Percentiles rank a stretch among this genome's conserved stretches.
Conservation (phyloP, 768 basidiomycete genomes). For the Suillus fuscotomentosus region DNA sequence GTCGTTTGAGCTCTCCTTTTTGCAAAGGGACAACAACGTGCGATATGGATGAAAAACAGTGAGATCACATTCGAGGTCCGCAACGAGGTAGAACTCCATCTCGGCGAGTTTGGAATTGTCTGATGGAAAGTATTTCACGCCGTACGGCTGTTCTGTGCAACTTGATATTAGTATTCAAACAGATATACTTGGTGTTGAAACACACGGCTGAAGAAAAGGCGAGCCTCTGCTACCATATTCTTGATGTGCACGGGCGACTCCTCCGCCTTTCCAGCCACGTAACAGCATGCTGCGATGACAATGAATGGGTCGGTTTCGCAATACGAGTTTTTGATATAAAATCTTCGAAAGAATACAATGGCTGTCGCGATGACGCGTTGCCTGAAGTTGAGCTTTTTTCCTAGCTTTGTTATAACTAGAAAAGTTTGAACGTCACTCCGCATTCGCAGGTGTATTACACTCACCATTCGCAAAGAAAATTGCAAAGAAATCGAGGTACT, state of each 20-base stretch:
- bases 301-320: slow-evolving; percentile 95
- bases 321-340: slow-evolving; percentile 93
- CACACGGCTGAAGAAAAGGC: slow-evolving; percentile 71
- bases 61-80: slow-evolving; percentile 94
- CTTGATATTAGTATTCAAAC: not conserved
- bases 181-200: slow-evolving; percentile 9
- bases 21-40: slow-evolving; percentile 76
- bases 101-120: slow-evolving; percentile 94
- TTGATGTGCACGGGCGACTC: slow-evolving; percentile 96
- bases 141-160: slow-evolving; percentile 59
- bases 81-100: slow-evolving; percentile 98
- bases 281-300: slow-evolving; percentile 90
- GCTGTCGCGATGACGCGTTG: slow-evolving; percentile 95
- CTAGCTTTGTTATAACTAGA: slow-evolving; percentile 81
- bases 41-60: slow-evolving; percentile 95
- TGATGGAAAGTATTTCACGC: slow-evolving; percentile 75
- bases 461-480: slow-evolving; percentile 89
- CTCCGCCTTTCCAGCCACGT: slow-evolving; percentile 96
- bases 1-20: slow-evolving; percentile 44
- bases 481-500: slow-evolving; percentile 74
- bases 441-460: slow-evolving; percentile 7
- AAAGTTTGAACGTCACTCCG: not conserved
- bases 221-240: slow-evolving; percentile 82
- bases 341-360: slow-evolving; percentile 93
- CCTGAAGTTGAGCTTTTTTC: slow-evolving; percentile 76